Evolutionary conservation across 805 yeast genomes (phyloP).

Genomic region (Wickerhamomyces ciferrii): DNA sequence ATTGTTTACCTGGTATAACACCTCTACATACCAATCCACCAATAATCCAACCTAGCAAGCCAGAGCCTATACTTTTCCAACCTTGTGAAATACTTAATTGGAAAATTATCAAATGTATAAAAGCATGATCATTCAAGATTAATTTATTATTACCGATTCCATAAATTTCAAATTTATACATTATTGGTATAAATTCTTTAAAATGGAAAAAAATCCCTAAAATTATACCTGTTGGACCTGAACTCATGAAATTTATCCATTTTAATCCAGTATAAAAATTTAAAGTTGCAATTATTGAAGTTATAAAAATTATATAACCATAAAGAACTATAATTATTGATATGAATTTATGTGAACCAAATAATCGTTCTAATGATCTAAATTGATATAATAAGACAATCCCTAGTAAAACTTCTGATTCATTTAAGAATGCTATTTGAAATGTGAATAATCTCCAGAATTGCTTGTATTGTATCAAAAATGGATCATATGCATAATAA

Average conservation of each 20-base stretch:
- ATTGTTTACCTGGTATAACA: conserved; percentile 31
- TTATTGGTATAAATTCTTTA: conserved; percentile 31
- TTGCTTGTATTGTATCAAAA: conserved; percentile 25
- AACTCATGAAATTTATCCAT: conserved; percentile 10
- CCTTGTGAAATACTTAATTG: conserved; percentile 29
- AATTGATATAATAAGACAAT: conserved; percentile 31
- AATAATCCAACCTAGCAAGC: conserved; percentile 29
- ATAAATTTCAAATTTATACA: conserved; percentile 29
- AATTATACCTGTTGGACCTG: conserved; percentile 29
- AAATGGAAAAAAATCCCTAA: conserved; percentile 31
- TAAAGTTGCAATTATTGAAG: conserved; percentile 6
- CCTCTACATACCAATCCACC: conserved; percentile 30
- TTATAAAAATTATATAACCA: conserved; percentile 10
- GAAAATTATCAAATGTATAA: conserved; percentile 25
- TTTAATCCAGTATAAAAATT: conserved; percentile 15
- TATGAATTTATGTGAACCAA: conserved; percentile 30
- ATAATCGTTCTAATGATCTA: conserved; percentile 31
- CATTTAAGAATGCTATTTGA: conserved; percentile 20
- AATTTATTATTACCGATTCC: conserved; percentile 11
- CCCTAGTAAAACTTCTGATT: conserved; percentile 30
- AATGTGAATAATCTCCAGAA: conserved; percentile 22
- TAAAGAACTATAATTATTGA: conserved; percentile 13
- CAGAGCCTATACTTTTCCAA: conserved; percentile 21
- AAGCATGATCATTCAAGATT: conserved; percentile 26
- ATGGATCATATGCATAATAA: conserved; percentile 27